Conservation (phyloP, 805 yeast genomes). For the Saturnispora dispora region DNA sequence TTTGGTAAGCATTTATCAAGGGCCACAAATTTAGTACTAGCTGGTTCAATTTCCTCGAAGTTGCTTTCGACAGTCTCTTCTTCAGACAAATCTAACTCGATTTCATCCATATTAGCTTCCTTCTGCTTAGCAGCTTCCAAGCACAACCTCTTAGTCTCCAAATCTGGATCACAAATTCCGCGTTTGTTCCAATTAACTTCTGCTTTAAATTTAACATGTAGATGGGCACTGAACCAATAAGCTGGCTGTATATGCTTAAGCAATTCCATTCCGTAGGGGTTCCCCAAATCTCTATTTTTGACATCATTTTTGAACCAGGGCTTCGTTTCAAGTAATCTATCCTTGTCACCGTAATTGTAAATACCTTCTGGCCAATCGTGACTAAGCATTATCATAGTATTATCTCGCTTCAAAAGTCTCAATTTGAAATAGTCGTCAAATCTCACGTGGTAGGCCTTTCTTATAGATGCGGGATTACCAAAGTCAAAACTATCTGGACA, state of each 20-base stretch:
- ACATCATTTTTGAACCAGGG: conserved; percentile 65
- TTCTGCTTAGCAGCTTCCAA: neutral
- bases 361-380: conserved; percentile 96
- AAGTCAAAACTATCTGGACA: conserved; percentile 29
- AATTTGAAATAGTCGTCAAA: conserved; percentile 54
- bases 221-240: conserved; percentile 84
- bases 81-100: neutral
- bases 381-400: conserved; percentile 49
- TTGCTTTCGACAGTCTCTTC: neutral
- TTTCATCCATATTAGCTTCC: neutral
- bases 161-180: neutral
- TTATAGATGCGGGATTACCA: conserved; percentile 36
- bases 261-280: conserved; percentile 52
- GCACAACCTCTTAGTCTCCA: neutral
- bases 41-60: neutral
- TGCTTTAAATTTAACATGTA: conserved; percentile 71
- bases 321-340: conserved; percentile 43
- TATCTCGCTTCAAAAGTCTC: conserved; percentile 27
- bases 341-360: conserved; percentile 52
- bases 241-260: conserved; percentile 49
- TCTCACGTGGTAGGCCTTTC: conserved; percentile 68
- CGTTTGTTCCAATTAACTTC: conserved; percentile 5
- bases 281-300: conserved; percentile 53
- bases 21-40: conserved; percentile 48
- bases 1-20: conserved; percentile 76